Evolutionary conservation across 345 rosid species (phyloP).

Genomic region (Eucalyptus leucophloia): DNA sequence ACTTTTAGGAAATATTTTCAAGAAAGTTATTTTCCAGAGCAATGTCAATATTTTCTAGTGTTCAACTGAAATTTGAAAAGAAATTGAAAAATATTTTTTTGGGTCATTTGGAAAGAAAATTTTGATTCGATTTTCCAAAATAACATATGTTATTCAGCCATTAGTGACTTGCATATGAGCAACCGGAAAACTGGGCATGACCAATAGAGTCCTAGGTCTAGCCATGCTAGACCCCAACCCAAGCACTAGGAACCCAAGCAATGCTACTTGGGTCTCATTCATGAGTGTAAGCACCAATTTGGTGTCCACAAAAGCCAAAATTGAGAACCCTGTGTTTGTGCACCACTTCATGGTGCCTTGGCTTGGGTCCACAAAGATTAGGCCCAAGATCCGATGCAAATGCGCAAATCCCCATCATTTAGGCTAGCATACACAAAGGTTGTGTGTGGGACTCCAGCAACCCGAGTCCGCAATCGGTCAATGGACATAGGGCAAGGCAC

Average conservation of each 20-base stretch:
- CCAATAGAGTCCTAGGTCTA: neutral
- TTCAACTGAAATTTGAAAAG: rapidly evolving
- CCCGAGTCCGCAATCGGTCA: rapidly evolving
- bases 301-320: neutral
- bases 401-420: too few species aligned
- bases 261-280: neutral
- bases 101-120: too few species aligned
- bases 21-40: rapidly evolving
- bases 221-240: neutral
- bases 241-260: neutral
- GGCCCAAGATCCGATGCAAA: too few species aligned
- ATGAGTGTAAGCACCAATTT: neutral
- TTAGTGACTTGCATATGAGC: neutral
- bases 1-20: too few species aligned
- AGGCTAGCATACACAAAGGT: too few species aligned
- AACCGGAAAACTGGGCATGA: neutral
- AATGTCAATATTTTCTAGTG: rapidly evolving
- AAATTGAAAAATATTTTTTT: rapidly evolving
- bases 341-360: neutral
- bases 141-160: too few species aligned
- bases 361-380: neutral
- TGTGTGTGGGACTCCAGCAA: neutral
- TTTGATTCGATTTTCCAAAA: too few species aligned
- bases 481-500: neutral
- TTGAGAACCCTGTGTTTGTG: rapidly evolving